Evolutionary conservation across 2,329 filamentous ascomycete genomes (phyloP), one percentile per base, ranked within the genome.

Genomic region (Arachnomyces sp.): DNA sequence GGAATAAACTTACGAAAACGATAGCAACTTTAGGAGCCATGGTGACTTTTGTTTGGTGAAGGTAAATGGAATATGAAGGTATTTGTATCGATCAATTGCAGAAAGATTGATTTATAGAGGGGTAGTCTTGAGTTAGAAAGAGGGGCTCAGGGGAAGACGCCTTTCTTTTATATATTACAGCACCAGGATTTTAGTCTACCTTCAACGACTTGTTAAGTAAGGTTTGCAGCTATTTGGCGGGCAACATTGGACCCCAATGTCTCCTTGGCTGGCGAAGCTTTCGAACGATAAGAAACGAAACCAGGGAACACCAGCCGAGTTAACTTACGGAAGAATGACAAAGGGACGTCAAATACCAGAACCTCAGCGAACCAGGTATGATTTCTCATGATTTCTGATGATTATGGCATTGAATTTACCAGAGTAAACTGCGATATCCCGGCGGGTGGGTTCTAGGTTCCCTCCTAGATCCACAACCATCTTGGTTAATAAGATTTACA

Each of bases 21-120:
- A 95, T 92, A 55, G 88, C 88, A 61, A 95, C 78, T 74, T 86
- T 93, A 66, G 86, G 85, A 70, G 85, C 86, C 87, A 94, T 93
- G 57, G 56, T 75, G 72, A 59, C 42, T 48, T 42, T 44, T 37
- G 33, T 17, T 16, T 21, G 29, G 30, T 11, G 18, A 28, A 30
- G 14, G 28, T n/a, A 9, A 25, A 45, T 43, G 38, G 32, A 12
- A 32, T 32, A 12, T 32, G 12, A 16, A 16, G 12, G 31, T 5
- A 7, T 13, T 32, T 16, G 31, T 5, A 7, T 32, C 7, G 5
- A 16, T 32, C 21, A 25, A 25, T 25, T 25, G 21, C 5, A 25
- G 21, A 25, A 5, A 25, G 5, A 25, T 9, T 25, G 9, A 9
- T 5, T 25, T 25, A 25, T 25, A 25, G 21, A 25, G 21, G 21